Evolutionary conservation across 768 basidiomycete genomes (phyloP), one percentile per base, ranked within the genome.

Genomic region (Leccinum fibrillosum): DNA sequence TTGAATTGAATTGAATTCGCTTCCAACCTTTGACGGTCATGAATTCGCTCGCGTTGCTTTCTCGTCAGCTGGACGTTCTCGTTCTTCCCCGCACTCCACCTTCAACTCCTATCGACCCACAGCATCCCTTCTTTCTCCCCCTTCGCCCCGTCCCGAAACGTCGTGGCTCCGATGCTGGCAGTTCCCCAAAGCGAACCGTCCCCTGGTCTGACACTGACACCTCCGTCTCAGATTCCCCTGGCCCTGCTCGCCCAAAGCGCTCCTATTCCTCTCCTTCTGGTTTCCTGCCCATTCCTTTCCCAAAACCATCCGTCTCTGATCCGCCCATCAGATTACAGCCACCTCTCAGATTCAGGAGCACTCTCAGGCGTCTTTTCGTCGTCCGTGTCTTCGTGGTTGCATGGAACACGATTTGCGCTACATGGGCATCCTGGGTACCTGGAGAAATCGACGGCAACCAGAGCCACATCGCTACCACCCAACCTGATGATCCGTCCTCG

Each of bases 31-130:
- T 57, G 35, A 30, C 49, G n/a, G 17, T 44, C 13, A 93, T 93
- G 91, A 92, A 93, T 77, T 89, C 89, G 65, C 83, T 93, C 67
- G 79, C 82, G 17, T 86, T 89, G 75, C 79, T 93, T 60, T 89
- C 91, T 64, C 86, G 88, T 69, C 87, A 90, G 72, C 85, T 91
- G 79, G 89, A 93, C 76, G 85, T 83, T 60, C 76, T 90, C 64
- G 85, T 86, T 58, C 75, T 85, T 8, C 71, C 85, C 51, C 79
- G 78, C 64, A 78, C 85, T 45, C 82, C 84, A 26, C 82, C 86
- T 15, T 80, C 83, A 39, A 82, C 85, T 1, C 82, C 85, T 45
- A 73, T 76, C 48, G 65, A 74, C 48, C 76, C 79, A 26, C 71
- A 70, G 25, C 54, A 69, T 7, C 62, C 73, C 21, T 71, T 73